Evolutionary conservation across 139 green algal genomes (phyloP).

Genomic region (Chlorella vulgaris): DNA sequence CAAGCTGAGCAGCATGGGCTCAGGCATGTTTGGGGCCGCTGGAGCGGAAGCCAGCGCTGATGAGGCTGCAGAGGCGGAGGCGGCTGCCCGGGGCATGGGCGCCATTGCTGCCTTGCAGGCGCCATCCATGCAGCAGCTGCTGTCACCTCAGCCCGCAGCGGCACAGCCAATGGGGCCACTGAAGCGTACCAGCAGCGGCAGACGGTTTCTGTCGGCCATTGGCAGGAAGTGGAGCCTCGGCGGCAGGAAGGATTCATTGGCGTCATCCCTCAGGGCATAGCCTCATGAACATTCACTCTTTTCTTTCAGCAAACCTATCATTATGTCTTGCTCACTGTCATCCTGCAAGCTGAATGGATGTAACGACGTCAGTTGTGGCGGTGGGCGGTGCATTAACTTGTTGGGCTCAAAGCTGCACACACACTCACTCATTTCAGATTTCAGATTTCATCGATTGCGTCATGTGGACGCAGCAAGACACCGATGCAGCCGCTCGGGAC

Average conservation of each 20-base stretch:
- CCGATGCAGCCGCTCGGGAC: no score
- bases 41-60: constrained; percentile 6
- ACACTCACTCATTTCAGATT: no score
- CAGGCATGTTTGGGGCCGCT: not conserved
- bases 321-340: no score
- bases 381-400: no score
- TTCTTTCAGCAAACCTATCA: no score
- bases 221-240: constrained; percentile 24
- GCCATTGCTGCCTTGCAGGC: constrained; percentile 13
- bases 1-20: constrained; percentile 17
- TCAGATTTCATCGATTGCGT: no score
- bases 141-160: not conserved
- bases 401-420: no score
- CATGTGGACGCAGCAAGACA: no score
- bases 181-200: constrained; percentile 6
- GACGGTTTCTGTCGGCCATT: not conserved
- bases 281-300: no score
- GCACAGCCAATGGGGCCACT: not conserved
- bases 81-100: not conserved
- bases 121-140: constrained; percentile 28
- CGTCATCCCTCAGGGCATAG: no score
- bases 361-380: no score
- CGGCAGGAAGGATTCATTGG: not conserved
- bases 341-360: no score
- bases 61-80: not conserved